Evolutionary conservation across 2,329 filamentous ascomycete species (phyloP).

Genomic region (Stachybotrys chartarum): DNA sequence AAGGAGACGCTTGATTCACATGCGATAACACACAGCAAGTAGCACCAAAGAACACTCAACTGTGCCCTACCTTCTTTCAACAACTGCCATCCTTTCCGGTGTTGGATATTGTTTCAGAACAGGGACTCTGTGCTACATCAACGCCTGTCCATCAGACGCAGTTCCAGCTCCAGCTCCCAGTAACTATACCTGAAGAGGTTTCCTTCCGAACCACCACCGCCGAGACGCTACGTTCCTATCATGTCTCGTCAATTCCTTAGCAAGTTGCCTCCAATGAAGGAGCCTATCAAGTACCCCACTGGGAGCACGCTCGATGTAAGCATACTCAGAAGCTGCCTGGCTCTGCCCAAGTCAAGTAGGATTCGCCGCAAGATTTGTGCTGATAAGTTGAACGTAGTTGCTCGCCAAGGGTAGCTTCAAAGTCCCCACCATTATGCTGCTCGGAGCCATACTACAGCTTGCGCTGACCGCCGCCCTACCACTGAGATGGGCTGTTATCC

Average conservation of each 20-base stretch:
- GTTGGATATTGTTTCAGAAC: too few species aligned
- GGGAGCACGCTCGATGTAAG: background rate
- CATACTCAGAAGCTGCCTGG: background rate
- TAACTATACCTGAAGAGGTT: too few species aligned
- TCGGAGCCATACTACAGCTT: constrained; percentile 27
- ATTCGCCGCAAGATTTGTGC: background rate
- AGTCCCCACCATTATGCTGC: constrained; percentile 20
- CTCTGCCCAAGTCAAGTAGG: background rate
- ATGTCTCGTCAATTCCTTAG: background rate
- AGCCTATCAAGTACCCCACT: background rate
- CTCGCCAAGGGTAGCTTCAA: constrained; percentile 25
- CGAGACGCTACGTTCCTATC: background rate
- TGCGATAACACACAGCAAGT: too few species aligned
- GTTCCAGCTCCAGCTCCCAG: too few species aligned
- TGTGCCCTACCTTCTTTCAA: too few species aligned
- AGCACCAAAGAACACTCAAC: too few species aligned
- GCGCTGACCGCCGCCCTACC: constrained; percentile 24
- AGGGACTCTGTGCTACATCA: too few species aligned
- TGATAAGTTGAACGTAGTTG: background rate
- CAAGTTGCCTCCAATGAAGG: background rate
- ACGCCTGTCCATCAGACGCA: too few species aligned
- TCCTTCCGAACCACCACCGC: too few species aligned
- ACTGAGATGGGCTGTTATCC: constrained; percentile 25
- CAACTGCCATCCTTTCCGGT: too few species aligned
- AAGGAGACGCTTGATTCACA: too few species aligned